Evolutionary conservation across 345 rosid species (phyloP).

Genomic region (Populus euphratica): DNA sequence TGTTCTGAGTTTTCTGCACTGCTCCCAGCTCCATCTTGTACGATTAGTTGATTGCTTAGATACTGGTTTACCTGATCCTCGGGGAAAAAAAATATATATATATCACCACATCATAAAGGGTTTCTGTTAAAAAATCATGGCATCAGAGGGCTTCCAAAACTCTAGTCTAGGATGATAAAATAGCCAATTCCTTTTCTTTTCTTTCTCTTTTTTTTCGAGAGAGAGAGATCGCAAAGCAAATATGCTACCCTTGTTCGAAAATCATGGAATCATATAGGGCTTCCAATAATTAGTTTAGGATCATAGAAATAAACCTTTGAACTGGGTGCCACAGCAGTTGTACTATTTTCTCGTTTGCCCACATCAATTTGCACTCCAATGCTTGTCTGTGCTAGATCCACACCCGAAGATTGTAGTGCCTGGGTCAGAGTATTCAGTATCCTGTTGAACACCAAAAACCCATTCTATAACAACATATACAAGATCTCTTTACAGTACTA

Average conservation of each 20-base stretch:
- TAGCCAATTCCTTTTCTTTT: neutral
- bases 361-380: conserved; percentile 67
- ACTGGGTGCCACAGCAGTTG: conserved; percentile 25
- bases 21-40: conserved; percentile 35
- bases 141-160: neutral
- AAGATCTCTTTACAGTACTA: conserved; percentile 1
- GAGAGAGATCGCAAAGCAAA: neutral
- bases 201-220: too few relatives aligned
- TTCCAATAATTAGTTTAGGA: neutral
- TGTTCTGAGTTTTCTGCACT: conserved; percentile 34
- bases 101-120: neutral
- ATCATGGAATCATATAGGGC: neutral
- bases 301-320: conserved; percentile 39
- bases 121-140: neutral
- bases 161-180: neutral
- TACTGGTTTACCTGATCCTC: conserved; percentile 37
- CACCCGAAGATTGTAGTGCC: conserved; percentile 61
- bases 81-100: conserved; percentile 1
- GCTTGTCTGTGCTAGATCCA: conserved; percentile 58
- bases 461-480: conserved; percentile 3
- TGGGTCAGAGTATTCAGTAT: conserved; percentile 48
- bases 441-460: conserved; percentile 38
- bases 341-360: conserved; percentile 36
- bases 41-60: conserved; percentile 29
- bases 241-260: neutral